Base-by-base conservation (phyloP, 2,329 filamentous ascomycete species). In the Fusarium chaquense region DNA sequence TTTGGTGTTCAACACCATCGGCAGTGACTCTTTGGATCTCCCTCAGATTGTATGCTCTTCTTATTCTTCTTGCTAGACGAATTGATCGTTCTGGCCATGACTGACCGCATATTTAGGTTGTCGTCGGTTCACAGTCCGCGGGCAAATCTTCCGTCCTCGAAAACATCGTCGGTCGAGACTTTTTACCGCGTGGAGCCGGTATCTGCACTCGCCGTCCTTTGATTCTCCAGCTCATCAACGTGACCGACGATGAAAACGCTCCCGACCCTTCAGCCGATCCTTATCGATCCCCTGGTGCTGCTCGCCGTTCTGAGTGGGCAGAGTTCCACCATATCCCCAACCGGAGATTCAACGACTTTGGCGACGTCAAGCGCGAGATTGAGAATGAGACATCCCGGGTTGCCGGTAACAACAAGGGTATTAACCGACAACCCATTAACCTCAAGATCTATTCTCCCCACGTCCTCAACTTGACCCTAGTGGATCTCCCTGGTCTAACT, bases 1-100 rank as follows among this genome's bases (percentile, higher is more conserved):
- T 82, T 84, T 99, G 78, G 96, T 99, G 78, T 99, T 99, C 86
- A 99, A 99, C 84, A 99, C 96, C 74, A 99, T 99, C 81, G 96
- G 96, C 82, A 98, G 94, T 85, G 96, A 99, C 82, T 98, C 95
- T 55, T 88, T 99, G 66, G 96, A 99, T 82, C 85, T 99, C 61
- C 96, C 96, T 62, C 96, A 99, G 84, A 99, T 99, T 87, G 96
- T 98, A 90, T 78, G 90, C 84, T 70, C 28, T 40, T 45, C 6
- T 32, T 54, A 70, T 43, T 45, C 22, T 32, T 54, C 46, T 50
- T 53, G 28, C 46, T 58, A 38, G 47, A 40, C 54, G 67, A 58
- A 72, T 67, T 64, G 59, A 30, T 64, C 58, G 26, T 36, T 36
- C 18, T 51, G 28, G 33, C 58, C 57, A 49, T 52, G 55, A 57